Base-by-base conservation (phyloP, 1,284 basidiomycete genomes). In the Cryptococcus sp. region DNA sequence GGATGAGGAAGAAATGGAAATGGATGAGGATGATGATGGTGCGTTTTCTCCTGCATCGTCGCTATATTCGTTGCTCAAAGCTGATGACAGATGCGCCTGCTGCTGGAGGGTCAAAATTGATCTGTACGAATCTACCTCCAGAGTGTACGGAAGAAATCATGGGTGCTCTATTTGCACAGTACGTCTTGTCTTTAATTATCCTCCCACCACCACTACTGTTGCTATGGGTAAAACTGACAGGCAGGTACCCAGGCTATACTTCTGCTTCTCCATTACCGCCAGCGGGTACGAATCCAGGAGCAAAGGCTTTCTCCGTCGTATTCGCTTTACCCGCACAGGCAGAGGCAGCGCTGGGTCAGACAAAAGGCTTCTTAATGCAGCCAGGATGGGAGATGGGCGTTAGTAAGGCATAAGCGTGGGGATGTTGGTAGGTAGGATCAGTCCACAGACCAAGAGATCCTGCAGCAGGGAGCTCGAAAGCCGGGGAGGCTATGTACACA, bases 1-100 rank as follows among this genome's bases (percentile, higher is more conserved):
- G 28, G 65, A 70, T 44, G 72, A 72, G 56, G 70, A 72, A 64
- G 70, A 73, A 57, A 72, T 73, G 56, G 72, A 73, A 53, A 66
- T 69, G 63, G 72, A 74, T 50, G 71, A 73, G 45, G 73, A 73
- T 40, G 70, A 69, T 41, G 64, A 65, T 46, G 62, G 66, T 64
- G 55, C 53, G 66, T 65, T 23, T 14, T 43, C 7, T 7, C 5
- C 21, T 16, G 10, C 41, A 13, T n/a, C 25, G 28, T 23, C 21
- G 4, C 23, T 34, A 25, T 32, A 32, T 24, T 14, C 45, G 49
- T 3, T 44, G 24, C 19, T 36, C 34, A 13, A 49, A 21, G 23
- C 14, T 32, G 34, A 19, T 31, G n/a, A 42, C 34, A 34, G 43
- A 22, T 10, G 48, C 45, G 2, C 28, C 28, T 28, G 28, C 28